Evolutionary conservation across 768 basidiomycete species (phyloP), one percentile per base, ranked within the genome.

Genomic region (Russula dissimulans): DNA sequence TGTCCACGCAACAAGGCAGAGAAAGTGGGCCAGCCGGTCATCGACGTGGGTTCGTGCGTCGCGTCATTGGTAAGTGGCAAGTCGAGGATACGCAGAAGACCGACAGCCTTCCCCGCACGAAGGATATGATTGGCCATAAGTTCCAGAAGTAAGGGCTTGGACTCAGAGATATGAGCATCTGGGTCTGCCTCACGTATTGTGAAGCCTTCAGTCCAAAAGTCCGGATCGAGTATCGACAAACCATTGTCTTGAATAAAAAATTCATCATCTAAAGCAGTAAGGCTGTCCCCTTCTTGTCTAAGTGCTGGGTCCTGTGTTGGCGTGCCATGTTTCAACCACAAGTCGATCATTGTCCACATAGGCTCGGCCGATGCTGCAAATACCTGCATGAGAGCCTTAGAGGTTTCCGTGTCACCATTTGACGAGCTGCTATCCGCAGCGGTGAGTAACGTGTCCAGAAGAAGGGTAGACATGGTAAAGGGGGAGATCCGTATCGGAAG

Each of bases 211-310:
- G 78, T 74, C 90, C 90, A 93, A 67, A 90, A 90, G 57, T 91
- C 87, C 0, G 84, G 85, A 66, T 87, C 85, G 67, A 82, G 61
- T 38, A 69, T 58, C 9, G 62, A 57, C 46, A 88, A 74, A 18
- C 83, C 84, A 66, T 80, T 89, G 61, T 81, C 80, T 67, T 87
- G 86, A 48, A 93, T 82, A 71, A 92, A 91, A 72, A 91, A 91
- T 67, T 93, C 90, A 11, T 85, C 84, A 18, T 86, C 83, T 1
- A 86, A 74, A 45, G 62, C 54, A 55, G 48, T 66, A 41, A 49
- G 59, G 17, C 65, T 65, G 29, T 62, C 32, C 29, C 22, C 22
- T 49, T 31, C 46, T 38, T 58, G 51, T 38, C 43, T 15, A n/a
- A 49, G 41, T 34, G 59, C 22, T 42, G 58, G 51, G 18, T 71